Evolutionary conservation across 768 basidiomycete species (phyloP).

Genomic region (Tephrocybe rancida): DNA sequence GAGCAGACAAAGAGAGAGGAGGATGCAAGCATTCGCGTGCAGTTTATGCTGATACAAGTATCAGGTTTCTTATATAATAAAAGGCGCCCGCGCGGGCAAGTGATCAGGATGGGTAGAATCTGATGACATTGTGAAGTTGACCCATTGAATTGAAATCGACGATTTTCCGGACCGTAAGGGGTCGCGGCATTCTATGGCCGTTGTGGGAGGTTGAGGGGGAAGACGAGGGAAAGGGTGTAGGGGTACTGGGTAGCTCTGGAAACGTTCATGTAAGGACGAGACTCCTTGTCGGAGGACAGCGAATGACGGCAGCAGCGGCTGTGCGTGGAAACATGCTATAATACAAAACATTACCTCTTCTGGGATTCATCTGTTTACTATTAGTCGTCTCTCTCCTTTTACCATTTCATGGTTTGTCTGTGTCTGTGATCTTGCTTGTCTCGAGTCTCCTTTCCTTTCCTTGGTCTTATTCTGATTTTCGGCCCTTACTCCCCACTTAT

Average conservation of each 20-base stretch:
- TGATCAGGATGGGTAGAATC: background rate
- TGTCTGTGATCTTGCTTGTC: conserved; percentile 24
- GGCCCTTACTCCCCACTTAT: conserved; percentile 32
- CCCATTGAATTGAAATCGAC: background rate
- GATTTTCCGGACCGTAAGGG: conserved; percentile 13
- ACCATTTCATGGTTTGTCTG: conserved; percentile 26
- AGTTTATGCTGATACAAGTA: background rate
- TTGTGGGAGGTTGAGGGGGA: background rate
- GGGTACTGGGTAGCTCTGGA: background rate
- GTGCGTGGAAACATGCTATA: conserved; percentile 16
- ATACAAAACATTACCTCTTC: conserved; percentile 19
- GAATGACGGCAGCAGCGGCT: background rate
- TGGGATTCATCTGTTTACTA: background rate
- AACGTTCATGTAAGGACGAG: background rate
- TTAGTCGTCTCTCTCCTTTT: conserved; percentile 18
- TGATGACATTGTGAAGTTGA: background rate
- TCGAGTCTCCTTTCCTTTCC: conserved; percentile 22
- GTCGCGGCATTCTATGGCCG: conserved; percentile 25
- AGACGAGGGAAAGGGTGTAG: background rate
- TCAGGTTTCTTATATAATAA: background rate
- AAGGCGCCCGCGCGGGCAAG: too few species aligned
- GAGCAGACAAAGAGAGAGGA: background rate
- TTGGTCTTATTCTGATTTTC: conserved; percentile 23
- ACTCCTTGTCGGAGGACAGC: background rate
- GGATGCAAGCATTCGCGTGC: background rate